phyloP scores from a whole-genome alignment of 1,284 basidiomycete species.

The Cerioporus squamosus region DNA sequence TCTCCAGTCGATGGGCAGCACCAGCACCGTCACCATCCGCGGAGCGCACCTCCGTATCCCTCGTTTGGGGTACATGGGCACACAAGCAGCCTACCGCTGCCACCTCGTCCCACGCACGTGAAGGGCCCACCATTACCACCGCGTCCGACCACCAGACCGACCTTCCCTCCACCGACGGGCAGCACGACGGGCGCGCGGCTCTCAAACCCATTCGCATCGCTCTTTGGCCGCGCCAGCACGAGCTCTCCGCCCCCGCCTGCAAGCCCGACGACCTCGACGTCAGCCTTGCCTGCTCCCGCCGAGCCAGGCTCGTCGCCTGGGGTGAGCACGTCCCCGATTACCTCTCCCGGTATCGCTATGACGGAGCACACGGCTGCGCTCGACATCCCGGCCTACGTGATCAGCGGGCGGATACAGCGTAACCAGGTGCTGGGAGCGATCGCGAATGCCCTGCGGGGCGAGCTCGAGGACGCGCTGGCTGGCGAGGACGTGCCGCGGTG shows the following conservation, averaged over 20 bases:
- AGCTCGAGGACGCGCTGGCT: constrained; percentile 56
- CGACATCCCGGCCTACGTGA: constrained; percentile 62
- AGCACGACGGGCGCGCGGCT: constrained; percentile 43
- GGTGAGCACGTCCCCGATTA: neutral
- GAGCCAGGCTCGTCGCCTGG: constrained; percentile 23
- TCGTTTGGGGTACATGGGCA: constrained; percentile 54
- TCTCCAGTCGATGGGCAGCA: constrained; percentile 21
- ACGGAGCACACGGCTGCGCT: constrained; percentile 27
- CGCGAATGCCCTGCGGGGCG: constrained; percentile 58
- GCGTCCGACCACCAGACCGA: constrained; percentile 42
- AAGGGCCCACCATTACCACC: constrained; percentile 69
- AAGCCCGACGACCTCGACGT: constrained; percentile 29
- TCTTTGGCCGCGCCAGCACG: constrained; percentile 55
- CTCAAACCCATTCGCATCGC: constrained; percentile 66
- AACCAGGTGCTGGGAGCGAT: constrained; percentile 64
- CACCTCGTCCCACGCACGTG: constrained; percentile 50
- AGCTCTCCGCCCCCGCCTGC: constrained; percentile 40
- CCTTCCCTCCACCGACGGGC: constrained; percentile 7
- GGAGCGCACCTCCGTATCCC: constrained; percentile 47
- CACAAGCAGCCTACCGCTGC: constrained; percentile 64
- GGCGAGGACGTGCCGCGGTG: constrained; percentile 52
- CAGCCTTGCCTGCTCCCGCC: constrained; percentile 29
- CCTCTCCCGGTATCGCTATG: neutral
- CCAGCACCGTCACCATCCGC: constrained; percentile 16
- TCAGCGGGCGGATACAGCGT: constrained; percentile 54